Evolutionary conservation across 352 stramenopile species (phyloP), one percentile per base, ranked within the genome.

Genomic region (Pythium inflatum): DNA sequence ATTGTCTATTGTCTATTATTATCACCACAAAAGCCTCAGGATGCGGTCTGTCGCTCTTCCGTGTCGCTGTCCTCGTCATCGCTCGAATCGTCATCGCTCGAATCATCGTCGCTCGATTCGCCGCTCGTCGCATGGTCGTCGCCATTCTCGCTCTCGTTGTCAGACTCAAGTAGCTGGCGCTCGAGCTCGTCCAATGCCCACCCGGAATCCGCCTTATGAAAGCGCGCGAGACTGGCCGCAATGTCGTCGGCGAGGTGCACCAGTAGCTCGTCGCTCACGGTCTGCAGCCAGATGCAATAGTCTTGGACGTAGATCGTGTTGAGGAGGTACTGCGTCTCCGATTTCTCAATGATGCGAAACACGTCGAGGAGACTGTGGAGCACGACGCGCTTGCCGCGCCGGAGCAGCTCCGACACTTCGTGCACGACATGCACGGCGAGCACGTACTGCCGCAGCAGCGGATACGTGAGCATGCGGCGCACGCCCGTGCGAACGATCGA

Each of bases 301-400:
- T 98, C 95, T 70, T 98, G 88, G 33, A 99, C 82, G 66, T 95
- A 98, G n/a, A 99, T 73, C 57, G 94, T 90, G 70, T 99, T 99
- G 34, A 98, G 88, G 18, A 99, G 73, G 78, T 99, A 99, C 76
- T 99, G 95, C 33, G 85, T 97, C 79, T 99, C 96, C 0, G 92
- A 98, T 74, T 95, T 96, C 63, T 98, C 92, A 13, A 98, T 82
- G 33, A 98, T 94, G 22, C 80, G 76, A 61, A 97, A 86, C n/a
- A 99, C 71, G 60, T 91, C 82, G 33, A 99, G 71, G 28, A 99
- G 74, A 46, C 84, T 91, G 51, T 91, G 88, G 48, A 99, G 76
- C 18, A 99, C 81, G 9, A 89, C 79, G 36, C 93, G 85, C 70
- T 94, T 97, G 30, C 95, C 95, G 28, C 82, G 76, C 28, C 80